A percentile compares a stretch with the other conserved stretches of the same genome.
These are phyloP conservation scores for Corylus heterophylla DNA, from an alignment of 306 rosid species.

Conservation along the genomic window DNA sequence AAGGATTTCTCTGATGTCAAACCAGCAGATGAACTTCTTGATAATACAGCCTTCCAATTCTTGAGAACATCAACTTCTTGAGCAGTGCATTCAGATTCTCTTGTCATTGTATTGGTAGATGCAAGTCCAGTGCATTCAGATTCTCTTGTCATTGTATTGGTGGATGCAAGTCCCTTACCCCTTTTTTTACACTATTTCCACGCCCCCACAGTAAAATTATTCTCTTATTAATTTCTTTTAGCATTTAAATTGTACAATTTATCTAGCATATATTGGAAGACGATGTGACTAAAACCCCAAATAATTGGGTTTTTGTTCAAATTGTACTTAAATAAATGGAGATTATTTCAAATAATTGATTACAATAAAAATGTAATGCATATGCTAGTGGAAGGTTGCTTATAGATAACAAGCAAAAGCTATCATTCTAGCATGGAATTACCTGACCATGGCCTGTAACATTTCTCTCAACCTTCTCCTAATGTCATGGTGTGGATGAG, in stretches of 20 bases:
- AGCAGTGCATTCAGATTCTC: constrained; percentile 42
- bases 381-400: no score
- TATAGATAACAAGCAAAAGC: no score
- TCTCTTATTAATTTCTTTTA: constrained; percentile 70
- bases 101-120: constrained; percentile 48
- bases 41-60: constrained; percentile 89
- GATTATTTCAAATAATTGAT: no score
- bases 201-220: constrained; percentile 59
- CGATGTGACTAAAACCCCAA: no score
- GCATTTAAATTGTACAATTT: constrained; percentile 56
- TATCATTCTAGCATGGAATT: no score
- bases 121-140: constrained; percentile 51
- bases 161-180: constrained; percentile 53
- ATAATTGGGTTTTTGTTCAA: no score
- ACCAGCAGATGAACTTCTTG: constrained; percentile 81
- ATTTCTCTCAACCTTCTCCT: no score
- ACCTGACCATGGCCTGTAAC: no score
- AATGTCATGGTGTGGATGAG: no score
- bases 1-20: constrained; percentile 84
- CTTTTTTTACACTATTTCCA: constrained; percentile 29
- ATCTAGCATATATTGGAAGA: no score
- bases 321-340: no score
- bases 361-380: no score
- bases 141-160: constrained; percentile 44
- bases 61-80: constrained; percentile 35